Conservation (phyloP, 768 basidiomycete genomes). For the Auriscalpium microsporum region DNA sequence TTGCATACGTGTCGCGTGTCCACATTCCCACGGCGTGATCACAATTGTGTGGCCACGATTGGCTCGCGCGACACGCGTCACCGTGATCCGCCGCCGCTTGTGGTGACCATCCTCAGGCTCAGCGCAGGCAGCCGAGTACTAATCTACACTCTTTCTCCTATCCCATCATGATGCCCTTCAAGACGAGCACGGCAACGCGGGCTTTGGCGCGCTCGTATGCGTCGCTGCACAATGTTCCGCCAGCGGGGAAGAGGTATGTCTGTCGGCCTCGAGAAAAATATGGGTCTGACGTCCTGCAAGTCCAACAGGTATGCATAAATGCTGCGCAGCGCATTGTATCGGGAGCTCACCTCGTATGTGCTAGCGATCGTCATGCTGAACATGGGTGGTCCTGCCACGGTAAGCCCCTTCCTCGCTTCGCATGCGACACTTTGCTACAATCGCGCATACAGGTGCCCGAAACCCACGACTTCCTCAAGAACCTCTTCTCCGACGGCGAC, state of each 20-base stretch:
- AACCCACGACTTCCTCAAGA: slow-evolving; percentile 86
- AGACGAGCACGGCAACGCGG: not conserved
- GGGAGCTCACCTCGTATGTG: not conserved
- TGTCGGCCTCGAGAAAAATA: not conserved
- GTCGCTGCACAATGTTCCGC: slow-evolving; percentile 1
- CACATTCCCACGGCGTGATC: slow-evolving; percentile 11
- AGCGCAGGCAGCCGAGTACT: not conserved
- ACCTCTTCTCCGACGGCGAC: slow-evolving; percentile 87
- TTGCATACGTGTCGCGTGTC: slow-evolving; percentile 6
- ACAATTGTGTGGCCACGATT: slow-evolving; percentile 14
- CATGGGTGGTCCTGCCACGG: slow-evolving; percentile 96
- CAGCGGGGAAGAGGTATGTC: slow-evolving; percentile 10
- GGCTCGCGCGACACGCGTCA: not conserved
- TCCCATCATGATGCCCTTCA: not conserved
- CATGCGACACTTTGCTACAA: not conserved
- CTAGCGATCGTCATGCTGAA: slow-evolving; percentile 93
- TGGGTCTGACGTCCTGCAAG: slow-evolving; percentile 4
- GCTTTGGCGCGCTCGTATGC: slow-evolving; percentile 11
- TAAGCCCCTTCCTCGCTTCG: slow-evolving; percentile 28
- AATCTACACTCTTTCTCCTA: not conserved
- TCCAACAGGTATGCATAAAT: slow-evolving; percentile 11
- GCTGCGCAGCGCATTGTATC: not conserved
- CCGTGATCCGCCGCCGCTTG: not conserved
- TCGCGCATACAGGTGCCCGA: slow-evolving; percentile 61
- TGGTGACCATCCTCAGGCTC: not conserved